Evolutionary conservation across 2,329 filamentous ascomycete species (phyloP), one percentile per base, ranked within the genome.

Genomic region (Phoma herbarum): DNA sequence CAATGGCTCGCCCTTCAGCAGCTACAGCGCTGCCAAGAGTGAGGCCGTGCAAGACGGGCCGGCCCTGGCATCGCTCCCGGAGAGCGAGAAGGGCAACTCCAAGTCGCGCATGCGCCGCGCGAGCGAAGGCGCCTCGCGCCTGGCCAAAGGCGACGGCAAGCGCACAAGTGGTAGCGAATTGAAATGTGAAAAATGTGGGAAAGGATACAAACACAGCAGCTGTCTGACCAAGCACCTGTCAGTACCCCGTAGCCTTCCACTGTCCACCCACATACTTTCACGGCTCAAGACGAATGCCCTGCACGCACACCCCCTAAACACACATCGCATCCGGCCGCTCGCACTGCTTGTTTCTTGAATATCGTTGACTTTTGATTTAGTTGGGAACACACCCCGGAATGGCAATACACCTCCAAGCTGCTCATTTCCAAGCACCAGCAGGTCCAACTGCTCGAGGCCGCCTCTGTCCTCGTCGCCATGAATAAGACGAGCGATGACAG

Each of bases 171-270:
- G 88, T 74, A 88, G 89, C 74, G 94, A 98, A 79, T 87, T 99
- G 77, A 92, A 91, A 80, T 99, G 95, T 83, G 92, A 97, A 77
- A 94, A 93, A 81, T 99, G 95, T 84, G 94, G 94, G 80, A 99
- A 99, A 86, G 93, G 93, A 82, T 99, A 99, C 88, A 99, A 99
- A 88, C 95, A 99, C 86, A 96, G 93, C 88, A 98, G 95, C 84
- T 99, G 95, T 88, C 88, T 99, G 85, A 96, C 92, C 79, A 99
- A 98, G 88, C 95, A 99, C 89, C 90, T 97, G 95, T 98, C 89
- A 87, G 95, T 97, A 85, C 83, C 85, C 88, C 85, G 83, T 76
- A 78, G 74, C 75, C 68, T 60, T 65, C 52, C 57, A 61, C 60
- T 72, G 71, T 75, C 67, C 73, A 75, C 74, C 75, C 78, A 77